Evolutionary conservation across 306 rosid species (phyloP).

Genomic region (Dryas alaskensis): DNA sequence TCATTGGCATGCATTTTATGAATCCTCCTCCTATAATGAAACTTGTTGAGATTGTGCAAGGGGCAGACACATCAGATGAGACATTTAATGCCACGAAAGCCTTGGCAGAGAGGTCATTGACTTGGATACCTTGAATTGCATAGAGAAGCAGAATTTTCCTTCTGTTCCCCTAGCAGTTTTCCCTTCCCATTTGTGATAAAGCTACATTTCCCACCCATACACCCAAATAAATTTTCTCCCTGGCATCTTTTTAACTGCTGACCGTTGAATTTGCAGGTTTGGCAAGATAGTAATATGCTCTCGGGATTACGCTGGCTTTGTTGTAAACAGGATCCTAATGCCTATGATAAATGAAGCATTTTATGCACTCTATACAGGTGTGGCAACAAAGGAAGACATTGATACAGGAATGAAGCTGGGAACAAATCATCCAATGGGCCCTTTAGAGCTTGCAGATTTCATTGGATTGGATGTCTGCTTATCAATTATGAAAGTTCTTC

Average conservation of each 20-base stretch:
- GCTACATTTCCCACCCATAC: neutral
- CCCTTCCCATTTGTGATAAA: neutral
- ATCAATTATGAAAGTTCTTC: slow-evolving; percentile 92
- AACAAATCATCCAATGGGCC: slow-evolving; percentile 97
- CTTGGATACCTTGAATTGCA: slow-evolving; percentile 12
- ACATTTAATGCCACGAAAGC: slow-evolving; percentile 64
- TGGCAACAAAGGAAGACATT: slow-evolving; percentile 86
- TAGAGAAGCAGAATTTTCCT: neutral
- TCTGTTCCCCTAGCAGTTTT: neutral
- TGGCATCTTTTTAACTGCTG: slow-evolving; percentile 16
- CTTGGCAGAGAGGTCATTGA: slow-evolving; percentile 65
- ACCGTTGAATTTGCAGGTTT: slow-evolving; percentile 32
- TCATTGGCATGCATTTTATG: slow-evolving; percentile 98
- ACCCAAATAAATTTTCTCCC: neutral
- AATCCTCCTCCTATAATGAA: slow-evolving; percentile 93
- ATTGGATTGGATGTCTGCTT: slow-evolving; percentile 91
- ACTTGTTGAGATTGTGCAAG: slow-evolving; percentile 80
- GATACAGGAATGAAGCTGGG: slow-evolving; percentile 91
- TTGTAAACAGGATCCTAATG: slow-evolving; percentile 81
- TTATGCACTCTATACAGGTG: slow-evolving; percentile 62
- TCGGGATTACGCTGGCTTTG: slow-evolving; percentile 79
- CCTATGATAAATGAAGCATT: slow-evolving; percentile 95
- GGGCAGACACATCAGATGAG: slow-evolving; percentile 76
- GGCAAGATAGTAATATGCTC: slow-evolving; percentile 56
- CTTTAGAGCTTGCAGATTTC: slow-evolving; percentile 91